Conservation (phyloP, 306 rosid genomes). For the Vigna angularis region DNA sequence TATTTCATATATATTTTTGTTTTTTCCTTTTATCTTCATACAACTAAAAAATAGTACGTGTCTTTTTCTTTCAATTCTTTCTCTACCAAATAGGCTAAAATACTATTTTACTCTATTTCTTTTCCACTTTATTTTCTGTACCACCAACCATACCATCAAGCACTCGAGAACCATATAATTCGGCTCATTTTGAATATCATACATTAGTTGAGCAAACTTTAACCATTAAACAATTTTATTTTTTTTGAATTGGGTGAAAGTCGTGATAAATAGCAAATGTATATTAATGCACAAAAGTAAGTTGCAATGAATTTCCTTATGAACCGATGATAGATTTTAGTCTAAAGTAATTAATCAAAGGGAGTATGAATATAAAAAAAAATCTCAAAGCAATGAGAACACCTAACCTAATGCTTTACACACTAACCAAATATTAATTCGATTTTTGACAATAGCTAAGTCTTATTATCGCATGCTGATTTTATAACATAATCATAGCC, state of each 20-base stretch:
- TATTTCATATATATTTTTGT: too few species aligned
- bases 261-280: background rate
- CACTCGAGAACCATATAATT: background rate
- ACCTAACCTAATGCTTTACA: background rate
- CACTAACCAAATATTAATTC: constrained; percentile 10
- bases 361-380: too few species aligned
- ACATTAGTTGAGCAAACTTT: background rate
- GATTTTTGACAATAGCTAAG: background rate
- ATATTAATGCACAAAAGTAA: background rate
- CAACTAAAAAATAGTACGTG: too few species aligned
- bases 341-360: background rate
- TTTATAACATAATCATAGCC: constrained; percentile 9
- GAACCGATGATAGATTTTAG: background rate
- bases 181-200: background rate
- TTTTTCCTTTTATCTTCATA: too few species aligned
- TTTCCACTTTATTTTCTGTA: too few species aligned
- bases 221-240: background rate
- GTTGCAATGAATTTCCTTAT: background rate
- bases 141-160: background rate
- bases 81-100: too few species aligned
- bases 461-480: background rate
- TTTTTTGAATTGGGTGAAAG: background rate
- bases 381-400: background rate
- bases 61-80: too few species aligned
- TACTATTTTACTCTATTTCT: too few species aligned